A percentile compares a stretch with the other conserved stretches of the same genome.
These are phyloP conservation scores for Claviceps citrina DNA, from an alignment of 2,329 filamentous ascomycete species.

Conservation along the genomic window DNA sequence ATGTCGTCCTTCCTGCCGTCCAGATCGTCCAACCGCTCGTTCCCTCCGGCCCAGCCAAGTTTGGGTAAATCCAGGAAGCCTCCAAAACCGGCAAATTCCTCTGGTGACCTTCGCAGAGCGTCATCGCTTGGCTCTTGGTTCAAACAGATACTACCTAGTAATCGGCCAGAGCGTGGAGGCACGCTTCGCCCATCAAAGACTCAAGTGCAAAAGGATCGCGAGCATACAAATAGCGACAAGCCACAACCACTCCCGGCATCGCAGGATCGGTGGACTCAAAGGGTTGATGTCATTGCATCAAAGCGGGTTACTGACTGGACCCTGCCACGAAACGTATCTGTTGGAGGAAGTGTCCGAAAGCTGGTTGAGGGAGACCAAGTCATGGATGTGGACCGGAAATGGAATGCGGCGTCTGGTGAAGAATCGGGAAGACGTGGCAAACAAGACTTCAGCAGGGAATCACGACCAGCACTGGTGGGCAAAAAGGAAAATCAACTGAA, in stretches of 20 bases:
- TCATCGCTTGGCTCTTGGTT: slow-evolving; percentile 25
- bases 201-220: slow-evolving; percentile 13
- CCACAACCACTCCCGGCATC: slow-evolving; percentile 4
- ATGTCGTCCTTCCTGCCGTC: slow-evolving; percentile 13
- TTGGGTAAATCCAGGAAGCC: neutral
- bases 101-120: slow-evolving; percentile 3
- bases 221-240: neutral
- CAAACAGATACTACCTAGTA: slow-evolving; percentile 31
- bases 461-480: neutral
- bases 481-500: neutral
- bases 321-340: slow-evolving; percentile 16
- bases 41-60: slow-evolving; percentile 4
- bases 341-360: neutral
- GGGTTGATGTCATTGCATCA: slow-evolving; percentile 13
- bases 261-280: slow-evolving; percentile 7
- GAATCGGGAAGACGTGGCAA: slow-evolving; percentile 5
- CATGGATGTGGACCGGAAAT: slow-evolving; percentile 5
- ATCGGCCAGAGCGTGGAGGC: slow-evolving; percentile 34
- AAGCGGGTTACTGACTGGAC: slow-evolving; percentile 22
- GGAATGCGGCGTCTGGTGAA: slow-evolving; percentile 9
- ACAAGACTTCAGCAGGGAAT: neutral
- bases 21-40: slow-evolving; percentile 8
- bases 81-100: neutral
- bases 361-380: neutral
- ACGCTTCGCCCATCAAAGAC: slow-evolving; percentile 24